These are phyloP conservation scores for Fragosphaeria purpurea DNA, from an alignment of 2,329 filamentous ascomycete genomes.

Conservation along the genomic window DNA sequence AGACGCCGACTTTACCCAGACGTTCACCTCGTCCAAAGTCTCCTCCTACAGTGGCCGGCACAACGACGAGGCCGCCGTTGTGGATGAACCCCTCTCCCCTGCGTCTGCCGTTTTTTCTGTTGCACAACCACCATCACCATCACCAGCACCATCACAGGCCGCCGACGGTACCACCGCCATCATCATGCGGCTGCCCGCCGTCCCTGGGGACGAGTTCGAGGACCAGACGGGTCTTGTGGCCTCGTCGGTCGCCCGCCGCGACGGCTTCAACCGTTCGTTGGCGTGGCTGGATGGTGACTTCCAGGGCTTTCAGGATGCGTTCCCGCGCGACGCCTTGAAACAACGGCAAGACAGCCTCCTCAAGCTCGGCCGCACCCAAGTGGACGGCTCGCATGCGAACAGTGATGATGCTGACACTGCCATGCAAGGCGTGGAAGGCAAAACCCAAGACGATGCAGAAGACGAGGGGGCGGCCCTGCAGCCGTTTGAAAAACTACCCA, in stretches of 20 bases:
- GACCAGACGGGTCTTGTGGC: neutral
- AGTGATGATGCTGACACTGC: constrained; percentile 4
- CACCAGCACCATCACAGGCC: no score
- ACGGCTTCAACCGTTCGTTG: neutral
- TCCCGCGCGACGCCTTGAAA: neutral
- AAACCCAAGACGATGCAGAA: neutral
- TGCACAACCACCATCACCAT: no score
- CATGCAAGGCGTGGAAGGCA: constrained; percentile 5
- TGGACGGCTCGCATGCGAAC: constrained; percentile 4
- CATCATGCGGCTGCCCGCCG: neutral
- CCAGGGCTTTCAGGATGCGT: neutral
- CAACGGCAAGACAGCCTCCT: constrained; percentile 1
- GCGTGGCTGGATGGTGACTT: constrained; percentile 2
- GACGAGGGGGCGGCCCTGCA: neutral
- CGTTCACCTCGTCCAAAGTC: constrained; percentile 53
- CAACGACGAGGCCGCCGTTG: constrained; percentile 39
- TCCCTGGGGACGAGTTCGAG: neutral
- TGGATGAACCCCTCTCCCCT: constrained; percentile 32
- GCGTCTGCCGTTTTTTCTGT: neutral
- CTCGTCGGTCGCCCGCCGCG: neutral
- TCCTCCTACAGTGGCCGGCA: constrained; percentile 39
- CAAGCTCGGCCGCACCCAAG: neutral
- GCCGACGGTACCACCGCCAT: constrained; percentile 18
- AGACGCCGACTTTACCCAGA: constrained; percentile 48
- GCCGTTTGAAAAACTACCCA: constrained; percentile 54